These are phyloP conservation scores for Aspergillus ostianus DNA, from an alignment of 495 filamentous ascomycete genomes.

Conservation along the genomic window DNA sequence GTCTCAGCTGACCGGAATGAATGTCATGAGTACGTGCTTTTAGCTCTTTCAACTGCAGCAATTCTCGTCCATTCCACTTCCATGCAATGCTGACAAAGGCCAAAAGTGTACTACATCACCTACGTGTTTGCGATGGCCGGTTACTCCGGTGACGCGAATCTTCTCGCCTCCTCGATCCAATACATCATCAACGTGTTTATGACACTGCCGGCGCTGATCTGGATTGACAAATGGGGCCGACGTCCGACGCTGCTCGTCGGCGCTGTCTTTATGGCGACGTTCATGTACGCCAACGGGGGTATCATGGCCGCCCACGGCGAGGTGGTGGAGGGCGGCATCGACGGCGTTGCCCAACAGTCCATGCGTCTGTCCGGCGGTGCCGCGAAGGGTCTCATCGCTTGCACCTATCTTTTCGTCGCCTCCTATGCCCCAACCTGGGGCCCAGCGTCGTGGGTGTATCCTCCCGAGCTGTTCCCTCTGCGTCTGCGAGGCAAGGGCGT, in stretches of 20 bases:
- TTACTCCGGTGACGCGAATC: slow-evolving; percentile 30
- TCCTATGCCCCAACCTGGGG: slow-evolving; percentile 59
- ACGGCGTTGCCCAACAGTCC: slow-evolving; percentile 32
- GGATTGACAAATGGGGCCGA: slow-evolving; percentile 61
- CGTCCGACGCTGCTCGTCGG: slow-evolving; percentile 63
- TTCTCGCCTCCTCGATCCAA: slow-evolving; percentile 68
- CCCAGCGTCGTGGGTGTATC: slow-evolving; percentile 64
- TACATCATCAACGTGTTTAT: slow-evolving; percentile 61
- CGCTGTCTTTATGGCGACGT: slow-evolving; percentile 64
- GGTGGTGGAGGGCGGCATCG: slow-evolving; percentile 47
- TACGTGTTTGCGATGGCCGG: slow-evolving; percentile 42
- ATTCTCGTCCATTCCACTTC: neutral
- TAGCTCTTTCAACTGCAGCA: neutral
- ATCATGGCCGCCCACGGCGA: slow-evolving; percentile 55
- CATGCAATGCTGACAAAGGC: neutral
- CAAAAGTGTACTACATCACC: slow-evolving; percentile 35
- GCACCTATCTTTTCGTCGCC: slow-evolving; percentile 64
- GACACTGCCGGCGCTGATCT: slow-evolving; percentile 54
- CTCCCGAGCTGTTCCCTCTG: slow-evolving; percentile 65
- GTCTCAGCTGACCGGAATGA: slow-evolving; percentile 82
- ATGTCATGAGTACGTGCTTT: slow-evolving; percentile 62
- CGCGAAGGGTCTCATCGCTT: slow-evolving; percentile 59
- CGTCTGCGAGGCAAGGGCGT: slow-evolving; percentile 63
- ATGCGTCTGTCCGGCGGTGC: slow-evolving; percentile 35
- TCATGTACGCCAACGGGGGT: slow-evolving; percentile 66